These are phyloP conservation scores for Carpinus viminea DNA, from an alignment of 306 rosid species.

Conservation along the genomic window DNA sequence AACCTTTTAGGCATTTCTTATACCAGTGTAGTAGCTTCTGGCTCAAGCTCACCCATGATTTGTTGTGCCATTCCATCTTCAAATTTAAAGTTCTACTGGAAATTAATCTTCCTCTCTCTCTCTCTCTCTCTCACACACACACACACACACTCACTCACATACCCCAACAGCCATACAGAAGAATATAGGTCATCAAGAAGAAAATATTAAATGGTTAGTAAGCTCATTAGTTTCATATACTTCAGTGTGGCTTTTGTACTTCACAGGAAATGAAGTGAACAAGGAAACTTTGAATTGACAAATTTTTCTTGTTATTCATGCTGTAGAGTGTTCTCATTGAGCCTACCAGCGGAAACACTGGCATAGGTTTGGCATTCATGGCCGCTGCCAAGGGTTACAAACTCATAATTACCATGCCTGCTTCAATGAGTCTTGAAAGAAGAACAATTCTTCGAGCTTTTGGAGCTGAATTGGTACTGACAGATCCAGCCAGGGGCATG, in stretches of 20 bases:
- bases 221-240: not conserved
- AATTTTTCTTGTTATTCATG: constrained; percentile 20
- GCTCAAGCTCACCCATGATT: not conserved
- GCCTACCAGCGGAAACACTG: constrained; percentile 93
- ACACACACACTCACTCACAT: not conserved
- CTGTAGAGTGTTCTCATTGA: constrained; percentile 77
- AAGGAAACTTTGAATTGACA: constrained; percentile 18
- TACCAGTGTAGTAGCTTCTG: not conserved
- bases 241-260: not conserved
- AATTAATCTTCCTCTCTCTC: not conserved
- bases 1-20: not conserved
- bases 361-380: constrained; percentile 90
- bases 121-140: not conserved
- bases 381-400: constrained; percentile 92
- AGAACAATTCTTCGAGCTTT: constrained; percentile 82
- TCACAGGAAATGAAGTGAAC: not conserved
- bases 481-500: constrained; percentile 91
- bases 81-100: not conserved
- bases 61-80: not conserved
- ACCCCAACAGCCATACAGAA: not conserved
- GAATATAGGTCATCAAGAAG: not conserved
- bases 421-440: constrained; percentile 91
- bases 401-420: constrained; percentile 83
- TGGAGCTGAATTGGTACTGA: constrained; percentile 88
- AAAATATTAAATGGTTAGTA: not conserved